A percentile compares a stretch with the other conserved stretches of the same genome.
Evolutionary conservation across 371 early-diverging fungal species (phyloP).

Genomic region (Mortierella sp.): DNA sequence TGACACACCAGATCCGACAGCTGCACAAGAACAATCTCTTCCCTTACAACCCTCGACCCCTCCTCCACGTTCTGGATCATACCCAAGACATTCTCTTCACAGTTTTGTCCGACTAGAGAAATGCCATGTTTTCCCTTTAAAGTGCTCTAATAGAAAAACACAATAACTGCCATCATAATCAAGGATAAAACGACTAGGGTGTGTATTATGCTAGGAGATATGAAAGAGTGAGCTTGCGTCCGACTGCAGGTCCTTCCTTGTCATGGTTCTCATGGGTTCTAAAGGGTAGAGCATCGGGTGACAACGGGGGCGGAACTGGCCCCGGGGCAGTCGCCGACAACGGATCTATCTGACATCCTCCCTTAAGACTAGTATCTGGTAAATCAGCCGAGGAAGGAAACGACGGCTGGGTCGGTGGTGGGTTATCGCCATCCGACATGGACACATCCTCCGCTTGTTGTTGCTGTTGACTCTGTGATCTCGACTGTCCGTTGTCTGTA

Average conservation of each 20-base stretch:
- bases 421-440: background rate
- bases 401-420: background rate
- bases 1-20: conserved; percentile 19
- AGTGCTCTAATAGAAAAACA: background rate
- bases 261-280: background rate
- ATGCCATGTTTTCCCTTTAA: background rate
- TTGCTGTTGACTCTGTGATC: background rate
- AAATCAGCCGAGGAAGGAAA: background rate
- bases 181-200: background rate
- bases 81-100: conserved; percentile 12
- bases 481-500: background rate
- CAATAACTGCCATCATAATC: background rate
- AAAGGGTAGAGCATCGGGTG: background rate
- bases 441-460: background rate
- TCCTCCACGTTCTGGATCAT: conserved; percentile 31
- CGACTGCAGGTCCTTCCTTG: conserved; percentile 4
- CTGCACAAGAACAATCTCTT: conserved; percentile 26
- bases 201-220: conserved; percentile 24
- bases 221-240: conserved; percentile 32
- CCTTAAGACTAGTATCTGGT: background rate
- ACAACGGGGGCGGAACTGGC: background rate
- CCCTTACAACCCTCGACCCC: conserved; percentile 42
- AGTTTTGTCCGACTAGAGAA: background rate
- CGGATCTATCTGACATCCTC: background rate
- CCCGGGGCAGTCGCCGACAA: background rate